Evolutionary conservation across 768 basidiomycete species (phyloP).

Genomic region (Phlebiopsis gigantea): DNA sequence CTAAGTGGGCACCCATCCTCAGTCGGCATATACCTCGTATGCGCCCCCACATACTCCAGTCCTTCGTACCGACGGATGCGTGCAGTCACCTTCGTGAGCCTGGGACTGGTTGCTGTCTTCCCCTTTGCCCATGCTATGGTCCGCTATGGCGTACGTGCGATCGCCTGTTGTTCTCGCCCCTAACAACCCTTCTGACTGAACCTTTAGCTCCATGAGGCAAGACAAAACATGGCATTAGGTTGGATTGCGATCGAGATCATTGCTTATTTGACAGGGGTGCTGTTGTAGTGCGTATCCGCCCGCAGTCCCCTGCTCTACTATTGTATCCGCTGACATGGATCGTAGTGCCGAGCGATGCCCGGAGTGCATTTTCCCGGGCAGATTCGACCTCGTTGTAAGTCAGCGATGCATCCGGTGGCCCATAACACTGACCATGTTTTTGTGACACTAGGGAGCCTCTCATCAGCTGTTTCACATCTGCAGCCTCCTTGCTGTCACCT

Average conservation of each 20-base stretch:
- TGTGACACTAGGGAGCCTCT: background rate
- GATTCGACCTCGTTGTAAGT: background rate
- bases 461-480: slow-evolving; percentile 1
- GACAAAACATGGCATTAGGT: background rate
- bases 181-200: background rate
- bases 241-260: background rate
- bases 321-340: background rate
- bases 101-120: background rate
- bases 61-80: background rate
- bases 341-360: background rate
- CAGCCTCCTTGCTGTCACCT: background rate
- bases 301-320: background rate
- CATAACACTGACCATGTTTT: background rate
- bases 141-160: background rate
- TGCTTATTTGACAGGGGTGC: background rate
- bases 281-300: background rate
- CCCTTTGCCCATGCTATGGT: background rate
- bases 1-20: background rate
- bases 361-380: background rate
- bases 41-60: background rate
- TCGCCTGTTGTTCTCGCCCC: background rate
- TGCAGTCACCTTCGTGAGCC: background rate
- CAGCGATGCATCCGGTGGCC: background rate
- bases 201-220: background rate
- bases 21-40: background rate